Conservation (phyloP, 306 rosid genomes). For the Alnus rubra region DNA sequence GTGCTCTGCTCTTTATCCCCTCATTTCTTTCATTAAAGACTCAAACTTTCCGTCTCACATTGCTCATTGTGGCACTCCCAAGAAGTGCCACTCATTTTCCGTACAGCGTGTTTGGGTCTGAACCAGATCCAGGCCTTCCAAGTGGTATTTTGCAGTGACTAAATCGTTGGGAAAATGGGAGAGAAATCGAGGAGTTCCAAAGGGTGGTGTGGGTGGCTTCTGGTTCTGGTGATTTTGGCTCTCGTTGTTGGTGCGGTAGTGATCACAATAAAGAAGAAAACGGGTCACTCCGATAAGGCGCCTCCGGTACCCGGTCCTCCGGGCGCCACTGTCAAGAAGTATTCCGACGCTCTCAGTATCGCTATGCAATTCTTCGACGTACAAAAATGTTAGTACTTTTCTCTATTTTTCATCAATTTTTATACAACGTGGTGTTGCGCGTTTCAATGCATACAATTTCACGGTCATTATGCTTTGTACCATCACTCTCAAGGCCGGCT, state of each 20-base stretch:
- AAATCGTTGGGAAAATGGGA: conserved; percentile 47
- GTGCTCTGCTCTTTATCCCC: neutral
- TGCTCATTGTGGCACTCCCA: neutral
- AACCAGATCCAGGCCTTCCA: conserved; percentile 39
- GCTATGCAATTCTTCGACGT: conserved; percentile 84
- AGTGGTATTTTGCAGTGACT: neutral
- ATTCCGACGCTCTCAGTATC: conserved; percentile 68
- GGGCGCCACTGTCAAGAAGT: conserved; percentile 60
- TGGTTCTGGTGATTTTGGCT: conserved; percentile 61
- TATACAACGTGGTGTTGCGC: neutral
- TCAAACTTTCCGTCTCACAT: conserved; percentile 7
- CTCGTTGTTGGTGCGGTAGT: conserved; percentile 59
- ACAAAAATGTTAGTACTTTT: conserved; percentile 64
- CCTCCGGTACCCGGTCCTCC: conserved; percentile 86
- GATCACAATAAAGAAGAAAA: conserved; percentile 48
- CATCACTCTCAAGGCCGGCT: neutral
- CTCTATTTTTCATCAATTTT: neutral
- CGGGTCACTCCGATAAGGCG: conserved; percentile 38
- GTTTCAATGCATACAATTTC: conserved; percentile 2
- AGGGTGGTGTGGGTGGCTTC: conserved; percentile 73
- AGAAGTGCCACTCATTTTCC: neutral
- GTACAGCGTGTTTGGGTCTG: conserved; percentile 26
- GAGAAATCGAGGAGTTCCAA: conserved; percentile 44
- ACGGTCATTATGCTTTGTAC: neutral
- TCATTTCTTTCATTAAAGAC: neutral